Conservation (phyloP, 257 asterid genomes). For the Knoxia roxburghii region DNA sequence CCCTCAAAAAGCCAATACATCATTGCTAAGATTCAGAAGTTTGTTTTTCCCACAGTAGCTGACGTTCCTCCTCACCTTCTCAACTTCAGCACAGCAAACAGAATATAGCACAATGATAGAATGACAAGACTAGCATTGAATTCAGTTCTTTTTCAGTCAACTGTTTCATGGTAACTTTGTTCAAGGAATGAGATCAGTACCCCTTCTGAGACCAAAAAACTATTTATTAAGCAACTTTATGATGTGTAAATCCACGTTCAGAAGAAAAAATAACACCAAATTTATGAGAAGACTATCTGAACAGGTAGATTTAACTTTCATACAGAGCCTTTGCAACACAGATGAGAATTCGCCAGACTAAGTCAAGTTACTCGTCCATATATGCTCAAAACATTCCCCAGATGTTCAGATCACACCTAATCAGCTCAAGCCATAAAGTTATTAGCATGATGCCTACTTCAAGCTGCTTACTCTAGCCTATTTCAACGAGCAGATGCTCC, state of each 20-base stretch:
- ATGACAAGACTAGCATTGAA: neutral
- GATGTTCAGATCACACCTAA: slow-evolving; percentile 4
- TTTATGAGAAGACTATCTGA: neutral
- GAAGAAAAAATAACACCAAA: neutral
- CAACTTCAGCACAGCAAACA: neutral
- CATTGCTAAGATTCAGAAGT: no score
- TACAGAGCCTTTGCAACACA: neutral
- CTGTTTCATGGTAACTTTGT: neutral
- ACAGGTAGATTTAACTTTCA: neutral
- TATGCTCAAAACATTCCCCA: neutral
- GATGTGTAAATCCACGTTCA: neutral
- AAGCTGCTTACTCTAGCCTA: neutral
- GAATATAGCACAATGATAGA: neutral
- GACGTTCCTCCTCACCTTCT: neutral
- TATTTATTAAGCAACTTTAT: neutral
- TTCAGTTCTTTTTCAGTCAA: neutral
- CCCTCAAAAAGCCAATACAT: neutral
- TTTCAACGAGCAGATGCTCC: slow-evolving; percentile 2
- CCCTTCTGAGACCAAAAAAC: neutral
- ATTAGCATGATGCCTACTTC: neutral
- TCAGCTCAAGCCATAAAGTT: slow-evolving; percentile 6
- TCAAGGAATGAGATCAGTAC: neutral
- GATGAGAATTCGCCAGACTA: slow-evolving; percentile 5
- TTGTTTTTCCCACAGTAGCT: neutral
- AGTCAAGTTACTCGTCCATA: slow-evolving; percentile 3